Evolutionary conservation across 2,329 filamentous ascomycete species (phyloP).

Genomic region (Scedosporium boydii): DNA sequence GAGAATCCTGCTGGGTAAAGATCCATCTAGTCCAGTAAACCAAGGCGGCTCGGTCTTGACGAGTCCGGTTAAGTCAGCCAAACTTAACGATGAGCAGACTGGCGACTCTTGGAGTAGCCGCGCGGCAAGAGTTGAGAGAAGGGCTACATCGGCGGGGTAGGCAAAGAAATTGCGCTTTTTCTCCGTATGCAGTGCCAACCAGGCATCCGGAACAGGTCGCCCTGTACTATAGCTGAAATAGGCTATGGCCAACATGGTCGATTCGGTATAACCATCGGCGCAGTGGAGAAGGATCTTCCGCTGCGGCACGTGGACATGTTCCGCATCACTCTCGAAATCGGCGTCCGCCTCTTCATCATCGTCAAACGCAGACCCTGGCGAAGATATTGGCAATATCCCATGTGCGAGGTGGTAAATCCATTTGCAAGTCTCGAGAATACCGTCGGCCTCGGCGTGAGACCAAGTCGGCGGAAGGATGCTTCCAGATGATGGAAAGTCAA

Average conservation of each 20-base stretch:
- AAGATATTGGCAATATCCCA: conserved; percentile 33
- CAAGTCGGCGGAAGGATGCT: conserved; percentile 79
- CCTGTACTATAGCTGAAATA: conserved; percentile 92
- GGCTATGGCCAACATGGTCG: conserved; percentile 75
- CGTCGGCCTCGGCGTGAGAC: conserved; percentile 74
- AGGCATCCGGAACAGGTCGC: conserved; percentile 70
- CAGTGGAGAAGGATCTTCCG: conserved; percentile 83
- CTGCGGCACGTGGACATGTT: conserved; percentile 22
- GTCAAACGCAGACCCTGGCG: not conserved
- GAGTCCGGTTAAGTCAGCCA: conserved; percentile 42
- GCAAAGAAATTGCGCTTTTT: conserved; percentile 92
- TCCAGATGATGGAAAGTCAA: conserved; percentile 92
- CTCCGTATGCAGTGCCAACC: conserved; percentile 73
- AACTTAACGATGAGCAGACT: conserved; percentile 25
- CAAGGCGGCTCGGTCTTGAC: conserved; percentile 60
- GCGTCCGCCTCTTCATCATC: not conserved
- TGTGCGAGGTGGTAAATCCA: conserved; percentile 85
- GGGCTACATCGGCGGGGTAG: conserved; percentile 79
- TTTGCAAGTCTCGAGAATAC: conserved; percentile 73
- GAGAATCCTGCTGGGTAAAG: conserved; percentile 77
- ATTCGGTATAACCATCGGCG: conserved; percentile 92
- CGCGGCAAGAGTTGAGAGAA: conserved; percentile 68
- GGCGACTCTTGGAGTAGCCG: conserved; percentile 68
- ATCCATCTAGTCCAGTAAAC: conserved; percentile 79
- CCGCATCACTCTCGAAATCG: conserved; percentile 7